Base-by-base conservation (phyloP, 2,329 filamentous ascomycete genomes). In the Bipolaris cookei region DNA sequence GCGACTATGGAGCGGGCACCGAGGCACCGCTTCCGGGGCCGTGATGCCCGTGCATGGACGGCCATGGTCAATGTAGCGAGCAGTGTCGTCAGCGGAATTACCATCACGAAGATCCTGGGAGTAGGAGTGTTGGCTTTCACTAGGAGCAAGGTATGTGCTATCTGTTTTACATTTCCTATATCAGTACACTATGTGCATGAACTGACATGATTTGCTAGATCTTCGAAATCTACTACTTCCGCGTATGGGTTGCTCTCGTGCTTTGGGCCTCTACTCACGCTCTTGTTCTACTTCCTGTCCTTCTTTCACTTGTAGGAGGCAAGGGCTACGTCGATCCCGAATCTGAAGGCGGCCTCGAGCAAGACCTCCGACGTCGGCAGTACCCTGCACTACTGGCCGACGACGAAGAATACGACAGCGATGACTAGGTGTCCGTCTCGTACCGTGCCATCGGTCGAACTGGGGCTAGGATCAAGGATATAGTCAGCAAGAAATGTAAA, bases 211-310 rank as follows among this genome's bases (percentile, higher is more conserved):
- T 4, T 37, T 47, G 37, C 11, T 53, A 76, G 85, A 99, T 99
- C 72, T 99, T 99, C 70, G 96, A 99, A 80, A 92, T 99, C 56
- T 99, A 99, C 79, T 99, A 99, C 78, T 99, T 99, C 83, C 86
- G 95, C 41, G 90, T 99, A 41, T 99, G 95, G 95, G 81, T 97
- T 16, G 90, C 93, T 6, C 84, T 99, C 52, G 93, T 99, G 10
- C 76, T 96, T 8, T 94, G 97, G 76, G 96, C 93, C 2, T 91
- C 91, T 6, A 84, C 88, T 8, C 95, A 99, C 76, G 92, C 95
- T 0, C 82, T 99, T 45, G 85, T 99, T 6, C 96, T 98, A 76
- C 80, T 99, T 67, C 95, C 95, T 0, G 95, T 98, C 1, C 89
- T 90, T 1, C 82, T 99, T 64, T 96, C 91, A 71, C 82, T 97